Percentiles rank a stretch among this genome's conserved stretches.
These are phyloP conservation scores for Euphorbia corollata DNA, from an alignment of 441 rosid genomes.

Conservation along the genomic window DNA sequence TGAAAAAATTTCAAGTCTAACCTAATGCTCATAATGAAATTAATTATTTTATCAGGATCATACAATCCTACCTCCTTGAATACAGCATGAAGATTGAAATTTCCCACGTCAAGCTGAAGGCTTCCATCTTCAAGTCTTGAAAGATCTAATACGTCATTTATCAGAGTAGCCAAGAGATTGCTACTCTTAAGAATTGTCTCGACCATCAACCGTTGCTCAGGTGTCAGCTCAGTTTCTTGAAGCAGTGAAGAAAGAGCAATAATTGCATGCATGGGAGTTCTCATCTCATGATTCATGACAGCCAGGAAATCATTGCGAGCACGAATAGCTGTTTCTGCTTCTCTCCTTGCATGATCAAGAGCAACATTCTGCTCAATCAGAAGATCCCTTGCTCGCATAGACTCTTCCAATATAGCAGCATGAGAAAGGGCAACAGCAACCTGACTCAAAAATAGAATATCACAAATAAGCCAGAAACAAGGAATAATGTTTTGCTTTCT, in stretches of 20 bases:
- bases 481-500: background rate
- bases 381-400: slow-evolving; percentile 96
- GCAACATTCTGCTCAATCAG: slow-evolving; percentile 95
- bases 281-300: slow-evolving; percentile 98
- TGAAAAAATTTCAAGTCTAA: background rate
- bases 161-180: slow-evolving; percentile 75
- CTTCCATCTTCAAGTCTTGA: slow-evolving; percentile 99
- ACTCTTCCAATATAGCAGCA: slow-evolving; percentile 95
- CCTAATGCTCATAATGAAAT: slow-evolving; percentile 8
- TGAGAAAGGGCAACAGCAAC: slow-evolving; percentile 99
- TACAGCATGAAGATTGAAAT: slow-evolving; percentile 59
- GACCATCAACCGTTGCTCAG: slow-evolving; percentile 94
- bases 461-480: too few species aligned
- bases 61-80: slow-evolving; percentile 61
- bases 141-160: slow-evolving; percentile 94
- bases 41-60: background rate
- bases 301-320: slow-evolving; percentile 98
- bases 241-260: slow-evolving; percentile 90
- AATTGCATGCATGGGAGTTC: slow-evolving; percentile 96
- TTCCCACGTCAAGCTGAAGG: slow-evolving; percentile 70
- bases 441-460: slow-evolving; percentile 32
- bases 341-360: slow-evolving; percentile 82
- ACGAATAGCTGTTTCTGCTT: slow-evolving; percentile 91
- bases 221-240: slow-evolving; percentile 90
- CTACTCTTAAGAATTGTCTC: slow-evolving; percentile 94